phyloP scores from a whole-genome alignment of 139 green algal species.

The Tetradesmus lagerheimii region DNA sequence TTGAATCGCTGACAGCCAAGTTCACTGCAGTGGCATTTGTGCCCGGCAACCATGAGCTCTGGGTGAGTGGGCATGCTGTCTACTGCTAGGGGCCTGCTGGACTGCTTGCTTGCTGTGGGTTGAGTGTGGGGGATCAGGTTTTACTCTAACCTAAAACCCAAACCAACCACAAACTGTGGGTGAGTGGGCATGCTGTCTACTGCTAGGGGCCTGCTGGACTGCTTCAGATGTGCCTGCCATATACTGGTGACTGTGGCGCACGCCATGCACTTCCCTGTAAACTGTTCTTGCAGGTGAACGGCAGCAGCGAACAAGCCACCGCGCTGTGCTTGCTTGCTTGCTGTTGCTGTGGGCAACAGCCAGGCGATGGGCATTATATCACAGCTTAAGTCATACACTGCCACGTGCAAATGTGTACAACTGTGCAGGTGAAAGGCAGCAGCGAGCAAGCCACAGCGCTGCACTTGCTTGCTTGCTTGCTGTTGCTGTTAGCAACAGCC shows the following conservation, averaged over 20 bases:
- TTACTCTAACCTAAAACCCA: no score
- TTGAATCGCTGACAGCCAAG: constrained; percentile 55
- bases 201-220: no score
- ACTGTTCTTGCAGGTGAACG: no score
- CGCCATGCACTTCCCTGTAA: no score
- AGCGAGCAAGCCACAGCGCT: neutral
- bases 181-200: no score
- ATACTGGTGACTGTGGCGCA: no score
- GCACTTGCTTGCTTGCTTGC: neutral
- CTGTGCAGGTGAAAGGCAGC: constrained; percentile 3
- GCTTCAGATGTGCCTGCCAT: no score
- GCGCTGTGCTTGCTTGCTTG: neutral
- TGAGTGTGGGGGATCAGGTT: no score
- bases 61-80: constrained; percentile 57
- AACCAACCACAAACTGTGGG: neutral
- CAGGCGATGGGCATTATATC: no score
- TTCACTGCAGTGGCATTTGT: constrained; percentile 77
- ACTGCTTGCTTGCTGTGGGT: neutral
- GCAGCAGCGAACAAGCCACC: neutral
- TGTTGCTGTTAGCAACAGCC: neutral
- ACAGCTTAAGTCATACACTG: neutral
- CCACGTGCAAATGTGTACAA: no score
- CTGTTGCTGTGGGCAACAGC: neutral
- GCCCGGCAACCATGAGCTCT: constrained; percentile 87
- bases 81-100: no score